Base-by-base conservation (phyloP, 768 basidiomycete species). In the Gautieria morchelliformis region DNA sequence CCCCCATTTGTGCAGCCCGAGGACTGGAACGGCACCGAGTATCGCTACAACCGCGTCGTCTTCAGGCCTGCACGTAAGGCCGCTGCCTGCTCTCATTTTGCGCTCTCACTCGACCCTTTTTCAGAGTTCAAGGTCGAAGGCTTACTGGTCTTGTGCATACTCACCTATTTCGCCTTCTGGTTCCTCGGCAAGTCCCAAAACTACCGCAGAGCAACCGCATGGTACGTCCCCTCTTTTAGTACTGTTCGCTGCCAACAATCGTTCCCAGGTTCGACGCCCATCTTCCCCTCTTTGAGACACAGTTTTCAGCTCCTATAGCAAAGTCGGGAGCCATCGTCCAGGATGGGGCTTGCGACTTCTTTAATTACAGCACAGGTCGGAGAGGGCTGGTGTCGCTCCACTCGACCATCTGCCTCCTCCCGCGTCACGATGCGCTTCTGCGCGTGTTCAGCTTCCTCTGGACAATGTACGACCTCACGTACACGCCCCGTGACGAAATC, bases 351-450 rank as follows among this genome's bases (percentile, higher is more conserved):
- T 77, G 83, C 3, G 89, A 92, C 72, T 87, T 83, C 66, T 89
- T 91, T 74, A 77, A 78, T 66, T 96, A 88, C 72, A 90, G 90
- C 42, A 93, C 92, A 2, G 93, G 93, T 54, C 75, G 93, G 59
- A 85, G 87, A 59, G 83, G 81, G 62, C 67, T 93, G 56, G 72
- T 79, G 27, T 87, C 86, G 32, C 75, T 93, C 53, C 93, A 95
- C 74, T 83, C 87, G 51, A 77, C 87, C 63, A 78, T 93, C 68
- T 75, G 81, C 46, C 78, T 94, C 60, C 74, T 80, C 46, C 92
- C 93, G 59, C 83, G 87, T 67, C 93, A 96, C 70, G 93, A 95
- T 71, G 68, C 89, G 37, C 68, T 87, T 59, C 85, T 89, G 63
- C 69, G 77, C 60, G 56, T 80, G 33, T 83, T 79, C 70, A 84